Evolutionary conservation across 148 eudicot genomes (phyloP).

Genomic region (Rheum nobile): DNA sequence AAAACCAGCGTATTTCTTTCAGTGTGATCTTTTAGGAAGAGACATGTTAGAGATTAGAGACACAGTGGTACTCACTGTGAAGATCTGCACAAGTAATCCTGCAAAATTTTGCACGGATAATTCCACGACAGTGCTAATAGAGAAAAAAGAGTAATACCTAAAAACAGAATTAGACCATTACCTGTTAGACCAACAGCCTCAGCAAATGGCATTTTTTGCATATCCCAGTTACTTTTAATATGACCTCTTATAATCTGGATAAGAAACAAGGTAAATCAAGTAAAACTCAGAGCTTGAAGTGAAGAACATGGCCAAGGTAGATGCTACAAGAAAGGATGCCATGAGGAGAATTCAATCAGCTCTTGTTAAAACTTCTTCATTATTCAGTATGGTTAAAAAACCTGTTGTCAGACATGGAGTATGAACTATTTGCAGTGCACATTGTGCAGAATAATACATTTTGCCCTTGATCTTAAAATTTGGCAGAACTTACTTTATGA

Average conservation of each 20-base stretch:
- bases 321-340: not conserved
- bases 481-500: not conserved
- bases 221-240: slow-evolving; percentile 25
- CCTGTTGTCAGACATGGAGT: not conserved
- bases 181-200: slow-evolving; percentile 30
- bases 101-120: slow-evolving; percentile 12
- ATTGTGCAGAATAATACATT: no score
- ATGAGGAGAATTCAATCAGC: not conserved
- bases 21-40: slow-evolving; percentile 35
- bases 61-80: slow-evolving; percentile 27
- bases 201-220: slow-evolving; percentile 24
- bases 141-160: not conserved
- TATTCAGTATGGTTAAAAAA: not conserved
- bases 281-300: not conserved
- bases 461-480: not conserved
- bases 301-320: not conserved
- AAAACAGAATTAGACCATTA: slow-evolving; percentile 16
- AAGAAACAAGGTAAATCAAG: not conserved
- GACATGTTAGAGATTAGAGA: slow-evolving; percentile 53
- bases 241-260: slow-evolving; percentile 25
- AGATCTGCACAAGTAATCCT: slow-evolving; percentile 35
- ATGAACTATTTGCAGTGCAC: not conserved
- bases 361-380: not conserved
- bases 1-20: not conserved
- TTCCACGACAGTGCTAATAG: not conserved